Conservation (phyloP, 306 rosid species). For the Potentilla sterilis region DNA sequence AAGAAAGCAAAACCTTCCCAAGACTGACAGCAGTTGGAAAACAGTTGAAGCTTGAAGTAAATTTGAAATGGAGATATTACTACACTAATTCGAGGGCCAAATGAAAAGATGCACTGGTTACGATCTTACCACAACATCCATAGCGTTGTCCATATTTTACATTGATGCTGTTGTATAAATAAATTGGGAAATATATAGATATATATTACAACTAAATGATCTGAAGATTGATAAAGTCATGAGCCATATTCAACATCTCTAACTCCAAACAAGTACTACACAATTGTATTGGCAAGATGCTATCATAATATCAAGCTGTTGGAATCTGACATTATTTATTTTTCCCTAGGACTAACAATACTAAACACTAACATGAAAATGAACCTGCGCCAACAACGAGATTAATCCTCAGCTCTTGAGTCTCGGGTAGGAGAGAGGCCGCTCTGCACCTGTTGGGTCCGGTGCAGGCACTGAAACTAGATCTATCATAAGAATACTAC, state of each 20-base stretch:
- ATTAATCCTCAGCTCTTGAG: slow-evolving; percentile 1
- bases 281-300: slow-evolving; percentile 28
- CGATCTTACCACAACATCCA: not conserved
- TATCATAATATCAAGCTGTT: slow-evolving; percentile 21
- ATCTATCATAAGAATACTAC: slow-evolving; percentile 23
- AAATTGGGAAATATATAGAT: not conserved
- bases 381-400: slow-evolving; percentile 23
- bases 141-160: not conserved
- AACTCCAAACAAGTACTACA: slow-evolving; percentile 19
- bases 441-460: slow-evolving; percentile 27
- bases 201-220: slow-evolving; percentile 4
- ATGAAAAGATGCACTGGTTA: not conserved
- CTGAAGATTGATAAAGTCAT: not conserved
- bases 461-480: slow-evolving; percentile 27
- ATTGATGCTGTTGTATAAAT: not conserved
- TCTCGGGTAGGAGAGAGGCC: slow-evolving; percentile 18
- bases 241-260: slow-evolving; percentile 6
- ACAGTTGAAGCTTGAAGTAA: too few relatives aligned
- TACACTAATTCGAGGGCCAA: not conserved
- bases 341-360: slow-evolving; percentile 15
- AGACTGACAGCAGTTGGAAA: too few relatives aligned
- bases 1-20: too few relatives aligned
- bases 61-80: too few relatives aligned
- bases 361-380: slow-evolving; percentile 9
- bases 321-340: slow-evolving; percentile 21